Percentiles rank a stretch among this genome's conserved stretches.
These are phyloP conservation scores for Thymus mandschuricus DNA, from an alignment of 257 asterid species.

Conservation along the genomic window DNA sequence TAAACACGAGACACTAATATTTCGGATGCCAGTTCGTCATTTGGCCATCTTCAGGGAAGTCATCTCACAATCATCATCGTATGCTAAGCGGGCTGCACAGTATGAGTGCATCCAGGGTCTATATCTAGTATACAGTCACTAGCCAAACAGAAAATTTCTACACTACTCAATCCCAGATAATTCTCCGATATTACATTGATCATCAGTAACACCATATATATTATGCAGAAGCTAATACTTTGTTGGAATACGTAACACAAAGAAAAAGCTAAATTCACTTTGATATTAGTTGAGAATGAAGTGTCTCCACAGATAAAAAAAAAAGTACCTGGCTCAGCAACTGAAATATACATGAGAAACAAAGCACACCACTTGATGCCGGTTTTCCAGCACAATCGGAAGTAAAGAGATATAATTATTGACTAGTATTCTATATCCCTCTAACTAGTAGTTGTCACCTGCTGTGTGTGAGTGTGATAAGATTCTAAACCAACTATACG, in stretches of 20 bases:
- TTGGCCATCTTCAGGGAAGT: neutral
- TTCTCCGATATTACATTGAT: constrained; percentile 1
- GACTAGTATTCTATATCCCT: constrained; percentile 41
- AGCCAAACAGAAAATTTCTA: too few species aligned
- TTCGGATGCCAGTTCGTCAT: neutral
- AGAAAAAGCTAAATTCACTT: constrained; percentile 39
- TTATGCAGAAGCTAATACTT: constrained; percentile 16
- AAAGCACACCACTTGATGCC: constrained; percentile 48
- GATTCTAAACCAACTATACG: too few species aligned
- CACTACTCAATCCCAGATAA: constrained; percentile 13
- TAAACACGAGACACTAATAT: neutral
- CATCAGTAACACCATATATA: constrained; percentile 1
- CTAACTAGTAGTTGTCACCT: constrained; percentile 31
- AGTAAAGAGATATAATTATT: constrained; percentile 55
- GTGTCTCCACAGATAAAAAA: constrained; percentile 34
- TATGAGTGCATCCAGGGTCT: too few species aligned
- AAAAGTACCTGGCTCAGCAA: constrained; percentile 40
- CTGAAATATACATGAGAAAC: constrained; percentile 60
- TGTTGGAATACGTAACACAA: neutral
- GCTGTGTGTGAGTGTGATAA: too few species aligned
- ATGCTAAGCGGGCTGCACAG: neutral
- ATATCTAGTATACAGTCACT: too few species aligned
- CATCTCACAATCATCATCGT: neutral
- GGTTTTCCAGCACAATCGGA: constrained; percentile 37
- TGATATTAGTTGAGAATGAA: constrained; percentile 44